A percentile compares a stretch with the other conserved stretches of the same genome.
Evolutionary conservation across 257 asterid genomes (phyloP).

Genomic region (Jacaranda copaia): DNA sequence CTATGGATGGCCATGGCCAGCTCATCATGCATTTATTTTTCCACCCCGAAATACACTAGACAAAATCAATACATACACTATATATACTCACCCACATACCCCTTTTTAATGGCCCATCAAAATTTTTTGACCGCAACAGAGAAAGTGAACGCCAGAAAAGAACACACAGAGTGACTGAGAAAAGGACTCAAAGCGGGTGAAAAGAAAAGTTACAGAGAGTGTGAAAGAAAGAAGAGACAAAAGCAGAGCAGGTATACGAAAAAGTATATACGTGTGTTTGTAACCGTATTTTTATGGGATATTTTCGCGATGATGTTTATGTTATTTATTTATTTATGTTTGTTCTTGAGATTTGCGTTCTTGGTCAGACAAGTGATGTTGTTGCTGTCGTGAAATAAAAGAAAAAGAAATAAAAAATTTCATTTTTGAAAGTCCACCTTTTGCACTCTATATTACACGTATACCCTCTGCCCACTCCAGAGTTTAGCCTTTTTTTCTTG

Average conservation of each 20-base stretch:
- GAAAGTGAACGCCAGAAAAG: constrained; percentile 35
- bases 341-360: constrained; percentile 54
- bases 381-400: constrained; percentile 30
- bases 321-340: neutral
- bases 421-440: constrained; percentile 22
- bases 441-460: constrained; percentile 33
- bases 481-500: constrained; percentile 26
- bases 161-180: constrained; percentile 21
- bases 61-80: constrained; percentile 32
- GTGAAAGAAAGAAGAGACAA: constrained; percentile 7
- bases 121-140: constrained; percentile 47
- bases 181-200: neutral
- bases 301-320: neutral
- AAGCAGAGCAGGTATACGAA: constrained; percentile 34
- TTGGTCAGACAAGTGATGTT: constrained; percentile 33
- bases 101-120: constrained; percentile 21
- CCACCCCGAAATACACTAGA: neutral
- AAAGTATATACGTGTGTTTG: constrained; percentile 5
- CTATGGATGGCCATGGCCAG: constrained; percentile 46
- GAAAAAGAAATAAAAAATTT: neutral
- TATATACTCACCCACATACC: constrained; percentile 11
- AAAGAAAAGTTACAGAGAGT: constrained; percentile 2
- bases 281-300: neutral
- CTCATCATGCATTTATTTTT: constrained; percentile 45
- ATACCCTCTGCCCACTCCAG: constrained; percentile 16